phyloP scores from a whole-genome alignment of 129 eudicot genomes.

The Artemisia tridentata region DNA sequence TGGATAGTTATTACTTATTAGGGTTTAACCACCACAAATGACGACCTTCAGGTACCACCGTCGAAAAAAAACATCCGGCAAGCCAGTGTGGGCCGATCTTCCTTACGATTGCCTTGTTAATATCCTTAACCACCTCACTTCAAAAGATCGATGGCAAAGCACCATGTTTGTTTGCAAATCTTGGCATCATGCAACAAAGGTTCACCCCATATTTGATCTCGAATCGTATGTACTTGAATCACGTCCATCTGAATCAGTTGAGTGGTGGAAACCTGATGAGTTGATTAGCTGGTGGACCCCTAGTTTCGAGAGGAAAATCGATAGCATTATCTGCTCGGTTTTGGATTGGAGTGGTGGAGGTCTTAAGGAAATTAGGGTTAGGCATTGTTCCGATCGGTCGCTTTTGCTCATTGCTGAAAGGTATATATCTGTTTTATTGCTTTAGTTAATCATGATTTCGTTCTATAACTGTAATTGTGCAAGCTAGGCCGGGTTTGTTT shows the following conservation, averaged over 20 bases:
- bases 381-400: constrained; percentile 86
- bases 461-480: no score
- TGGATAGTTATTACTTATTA: no score
- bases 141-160: neutral
- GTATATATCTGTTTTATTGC: constrained; percentile 23
- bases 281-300: constrained; percentile 68
- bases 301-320: constrained; percentile 60
- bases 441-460: no score
- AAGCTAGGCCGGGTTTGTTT: no score
- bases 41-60: neutral
- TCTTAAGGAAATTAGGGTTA: constrained; percentile 57
- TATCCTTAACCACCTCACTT: neutral
- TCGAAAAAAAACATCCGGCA: neutral
- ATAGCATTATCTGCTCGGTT: constrained; percentile 66
- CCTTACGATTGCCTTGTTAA: neutral
- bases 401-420: constrained; percentile 63
- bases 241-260: no score
- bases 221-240: no score
- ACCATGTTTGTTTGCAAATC: neutral
- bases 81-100: neutral
- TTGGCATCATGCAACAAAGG: neutral
- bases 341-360: constrained; percentile 58
- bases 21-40: neutral
- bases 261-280: constrained; percentile 28
- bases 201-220: neutral